phyloP scores from a whole-genome alignment of 805 yeast species.

The Wickerhamomyces rabaulensis region DNA sequence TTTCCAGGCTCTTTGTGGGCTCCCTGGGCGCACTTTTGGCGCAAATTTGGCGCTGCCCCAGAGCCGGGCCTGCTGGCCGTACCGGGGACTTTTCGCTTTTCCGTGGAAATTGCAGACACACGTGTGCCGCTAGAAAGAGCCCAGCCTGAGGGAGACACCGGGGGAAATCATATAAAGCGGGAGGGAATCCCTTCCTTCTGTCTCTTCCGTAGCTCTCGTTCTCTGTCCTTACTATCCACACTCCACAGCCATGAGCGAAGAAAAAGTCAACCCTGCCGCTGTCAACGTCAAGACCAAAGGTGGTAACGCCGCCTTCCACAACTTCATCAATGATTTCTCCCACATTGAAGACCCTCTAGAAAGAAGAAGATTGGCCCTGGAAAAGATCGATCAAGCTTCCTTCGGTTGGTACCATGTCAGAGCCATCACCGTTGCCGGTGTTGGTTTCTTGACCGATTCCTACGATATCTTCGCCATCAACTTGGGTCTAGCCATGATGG shows the following conservation, averaged over 20 bases:
- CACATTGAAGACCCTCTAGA: constrained; percentile 81
- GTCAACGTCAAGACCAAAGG: constrained; percentile 44
- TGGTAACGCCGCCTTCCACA: constrained; percentile 86
- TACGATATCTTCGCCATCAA: constrained; percentile 90
- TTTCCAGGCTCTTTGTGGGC: no score
- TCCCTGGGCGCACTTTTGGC: no score
- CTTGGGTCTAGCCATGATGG: constrained; percentile 74
- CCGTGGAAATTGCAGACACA: neutral
- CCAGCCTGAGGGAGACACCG: neutral
- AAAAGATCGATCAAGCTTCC: constrained; percentile 72
- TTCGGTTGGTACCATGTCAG: constrained; percentile 82
- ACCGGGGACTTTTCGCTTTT: neutral
- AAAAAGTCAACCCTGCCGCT: constrained; percentile 19
- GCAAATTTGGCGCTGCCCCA: neutral
- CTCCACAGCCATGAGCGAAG: constrained; percentile 8
- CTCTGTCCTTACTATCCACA: neutral
- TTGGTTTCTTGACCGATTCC: constrained; percentile 90
- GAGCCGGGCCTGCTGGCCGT: neutral
- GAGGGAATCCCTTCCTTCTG: neutral
- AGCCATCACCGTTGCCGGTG: constrained; percentile 84
- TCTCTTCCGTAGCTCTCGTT: neutral
- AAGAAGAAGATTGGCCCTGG: constrained; percentile 81
- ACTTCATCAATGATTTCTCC: constrained; percentile 72
- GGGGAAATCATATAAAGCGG: neutral
- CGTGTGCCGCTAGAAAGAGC: neutral